These are phyloP conservation scores for Musa schizocarpa DNA, from an alignment of 176 grass and related monocot species.

Conservation along the genomic window DNA sequence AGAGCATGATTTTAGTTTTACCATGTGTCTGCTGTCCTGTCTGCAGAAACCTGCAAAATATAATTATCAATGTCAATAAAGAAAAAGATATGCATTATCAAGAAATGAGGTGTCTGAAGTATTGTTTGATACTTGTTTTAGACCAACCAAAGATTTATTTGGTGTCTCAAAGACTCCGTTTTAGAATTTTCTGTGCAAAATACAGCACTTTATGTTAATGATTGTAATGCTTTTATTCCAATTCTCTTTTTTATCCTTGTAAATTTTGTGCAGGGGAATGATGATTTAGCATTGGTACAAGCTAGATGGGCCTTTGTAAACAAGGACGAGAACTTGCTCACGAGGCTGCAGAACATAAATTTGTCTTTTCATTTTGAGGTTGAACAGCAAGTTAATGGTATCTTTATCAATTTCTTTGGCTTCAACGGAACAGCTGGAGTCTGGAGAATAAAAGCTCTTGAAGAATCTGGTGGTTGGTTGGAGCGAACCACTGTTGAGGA, in stretches of 20 bases:
- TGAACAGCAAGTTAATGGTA: slow-evolving; percentile 27
- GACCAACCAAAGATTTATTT: too few species aligned
- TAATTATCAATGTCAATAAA: too few species aligned
- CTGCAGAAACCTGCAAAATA: too few species aligned
- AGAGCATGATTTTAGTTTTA: too few species aligned
- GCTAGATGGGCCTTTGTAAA: slow-evolving; percentile 28
- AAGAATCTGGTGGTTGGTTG: slow-evolving; percentile 32
- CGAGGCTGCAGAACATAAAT: slow-evolving; percentile 31
- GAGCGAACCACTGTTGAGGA: slow-evolving; percentile 30
- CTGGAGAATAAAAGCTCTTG: slow-evolving; percentile 30
- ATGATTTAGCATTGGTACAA: slow-evolving; percentile 29
- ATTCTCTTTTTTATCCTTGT: background rate
- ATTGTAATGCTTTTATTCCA: background rate
- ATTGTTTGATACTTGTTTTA: too few species aligned
- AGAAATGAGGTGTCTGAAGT: too few species aligned
- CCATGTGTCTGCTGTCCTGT: too few species aligned
- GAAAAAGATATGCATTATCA: too few species aligned
- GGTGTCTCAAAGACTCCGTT: too few species aligned
- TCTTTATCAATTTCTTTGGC: slow-evolving; percentile 32
- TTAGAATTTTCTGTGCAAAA: background rate
- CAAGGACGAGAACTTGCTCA: slow-evolving; percentile 27
- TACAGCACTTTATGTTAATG: background rate
- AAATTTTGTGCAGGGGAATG: slow-evolving; percentile 16
- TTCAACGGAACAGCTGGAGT: slow-evolving; percentile 31
- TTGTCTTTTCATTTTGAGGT: slow-evolving; percentile 34